Base-by-base conservation (phyloP, 2,329 filamentous ascomycete genomes). In the Saccharata proteae region DNA sequence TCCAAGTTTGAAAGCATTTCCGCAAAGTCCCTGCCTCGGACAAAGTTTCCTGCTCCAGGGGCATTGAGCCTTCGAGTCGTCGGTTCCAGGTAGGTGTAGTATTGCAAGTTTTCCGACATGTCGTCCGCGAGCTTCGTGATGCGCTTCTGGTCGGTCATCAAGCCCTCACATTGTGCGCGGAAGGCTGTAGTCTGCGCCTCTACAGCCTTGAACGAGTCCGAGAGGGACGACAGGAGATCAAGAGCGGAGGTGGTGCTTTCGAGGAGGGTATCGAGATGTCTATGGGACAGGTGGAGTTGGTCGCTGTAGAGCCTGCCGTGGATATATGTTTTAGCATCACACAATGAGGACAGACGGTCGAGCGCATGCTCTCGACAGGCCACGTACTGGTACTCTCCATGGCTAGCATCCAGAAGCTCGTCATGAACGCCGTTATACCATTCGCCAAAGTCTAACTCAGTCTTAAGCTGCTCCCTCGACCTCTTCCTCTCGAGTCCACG, bases 181-280 rank as follows among this genome's bases (percentile, higher is more conserved):
- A 98, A 96, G 10, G 80, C 78, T n/a, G 80, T 82, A 0, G 90
- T 98, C 58, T 96, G 88, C 7, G 72, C 65, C 46, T 94, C 85
- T 29, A 98, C 88, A 1, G 78, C 67, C 43, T 78, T 77, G 61
- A 98, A 98, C 4, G 86, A 88, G 44, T 78, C 73, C 10, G 86
- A 86, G 11, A 98, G 67, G 1, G 71, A 75, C 11, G 80, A 77
- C 16, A 98, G 67, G 12, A 92, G 65, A 25, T 75, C 67, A 22
- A 98, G 65, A 0, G 85, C 80, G 12, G 70, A 70, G 33, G 81
- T 73, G 2, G 88, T 85, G 50, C 85, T 83, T 16, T 70, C 62
- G 15, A 94, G 69, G 10, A 98, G 67, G 23, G 72, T 71, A 40
- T 85, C 78, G 23, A 98, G 69, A 55, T 96, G 84, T 12, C 77